phyloP scores from a whole-genome alignment of 1,284 basidiomycete species.

The Rhodotorula sp. region DNA sequence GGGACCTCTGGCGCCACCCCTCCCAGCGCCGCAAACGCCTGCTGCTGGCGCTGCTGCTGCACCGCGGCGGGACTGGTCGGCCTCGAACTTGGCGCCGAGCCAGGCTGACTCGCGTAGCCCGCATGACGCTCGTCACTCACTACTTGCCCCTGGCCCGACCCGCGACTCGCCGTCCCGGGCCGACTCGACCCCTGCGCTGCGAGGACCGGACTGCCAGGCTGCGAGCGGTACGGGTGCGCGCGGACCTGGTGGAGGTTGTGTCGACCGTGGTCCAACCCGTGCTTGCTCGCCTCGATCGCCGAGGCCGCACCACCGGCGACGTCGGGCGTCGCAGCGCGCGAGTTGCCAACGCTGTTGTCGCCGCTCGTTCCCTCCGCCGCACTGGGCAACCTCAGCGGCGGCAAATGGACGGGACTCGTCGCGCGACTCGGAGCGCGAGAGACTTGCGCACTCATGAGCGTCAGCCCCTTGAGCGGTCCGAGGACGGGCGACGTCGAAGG shows the following conservation, averaged over 20 bases:
- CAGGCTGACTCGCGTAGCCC: not conserved
- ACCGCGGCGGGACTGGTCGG: conserved; percentile 6
- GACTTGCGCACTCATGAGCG: conserved; percentile 34
- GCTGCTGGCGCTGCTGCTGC: not conserved
- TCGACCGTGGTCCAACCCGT: conserved; percentile 4
- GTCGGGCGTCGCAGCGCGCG: conserved; percentile 22
- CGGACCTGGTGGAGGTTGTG: conserved; percentile 10
- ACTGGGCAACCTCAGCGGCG: conserved; percentile 27
- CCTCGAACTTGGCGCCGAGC: not conserved
- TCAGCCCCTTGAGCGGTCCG: conserved; percentile 63
- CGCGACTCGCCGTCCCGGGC: not conserved
- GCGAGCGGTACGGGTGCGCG: conserved; percentile 32
- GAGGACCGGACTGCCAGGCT: conserved; percentile 25
- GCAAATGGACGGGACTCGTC: conserved; percentile 33
- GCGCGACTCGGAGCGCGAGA: conserved; percentile 29
- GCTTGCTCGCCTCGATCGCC: conserved; percentile 7
- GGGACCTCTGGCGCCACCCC: not conserved
- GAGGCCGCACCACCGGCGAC: not conserved
- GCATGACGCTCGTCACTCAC: not conserved
- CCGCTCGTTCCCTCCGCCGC: not conserved
- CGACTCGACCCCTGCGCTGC: not conserved
- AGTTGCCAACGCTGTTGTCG: conserved; percentile 11
- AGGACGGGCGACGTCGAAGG: conserved; percentile 74
- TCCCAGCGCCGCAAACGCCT: not conserved
- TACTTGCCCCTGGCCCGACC: conserved; percentile 5